Evolutionary conservation across 2,329 filamentous ascomycete species (phyloP), one percentile per base, ranked within the genome.

Genomic region (Colletotrichum tanaceti): DNA sequence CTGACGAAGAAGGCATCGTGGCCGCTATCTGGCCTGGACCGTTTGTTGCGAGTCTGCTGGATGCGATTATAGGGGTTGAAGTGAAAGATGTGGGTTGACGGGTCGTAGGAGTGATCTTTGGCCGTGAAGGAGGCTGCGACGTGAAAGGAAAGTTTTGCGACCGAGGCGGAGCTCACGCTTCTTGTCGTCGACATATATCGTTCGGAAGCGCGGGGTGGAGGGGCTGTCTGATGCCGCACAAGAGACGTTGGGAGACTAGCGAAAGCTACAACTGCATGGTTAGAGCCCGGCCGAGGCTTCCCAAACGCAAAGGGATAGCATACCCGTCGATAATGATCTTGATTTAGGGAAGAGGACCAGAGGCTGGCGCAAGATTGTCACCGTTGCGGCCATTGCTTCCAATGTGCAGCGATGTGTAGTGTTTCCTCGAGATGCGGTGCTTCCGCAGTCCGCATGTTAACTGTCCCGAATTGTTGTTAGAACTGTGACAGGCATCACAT

Each of bases 1-100:
- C 91, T 88, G 74, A 96, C 91, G 80, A 99, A 99, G 83, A 98
- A 98, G 66, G 96, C 93, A 85, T 99, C 96, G 80, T 99, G 94
- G 18, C 96, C 96, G 58, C 92, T 96, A 67, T 89, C 91, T 58
- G 91, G 92, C 28, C 92, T 89, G 71, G 83, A 85, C 73, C 82
- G 84, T 77, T 89, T 88, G 75, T 86, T 83, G 39, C 76, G 77
- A 58, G 83, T 83, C 68, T 82, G 84, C 70, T 85, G 86, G 72
- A 86, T 88, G 58, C 83, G 84, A 74, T 88, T 84, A 78, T 89
- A 84, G 1, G 89, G 89, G 71, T 91, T 89, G 81, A 93, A 94
- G 75, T 90, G 88, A 78, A 91, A 92, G 65, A 91, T 83, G 79
- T 93, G 90, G 55, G 84, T 85, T n/a, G 86, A 81, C 14, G 91